phyloP scores from a whole-genome alignment of 805 yeast species.

The Myxozyma mucilagina region DNA sequence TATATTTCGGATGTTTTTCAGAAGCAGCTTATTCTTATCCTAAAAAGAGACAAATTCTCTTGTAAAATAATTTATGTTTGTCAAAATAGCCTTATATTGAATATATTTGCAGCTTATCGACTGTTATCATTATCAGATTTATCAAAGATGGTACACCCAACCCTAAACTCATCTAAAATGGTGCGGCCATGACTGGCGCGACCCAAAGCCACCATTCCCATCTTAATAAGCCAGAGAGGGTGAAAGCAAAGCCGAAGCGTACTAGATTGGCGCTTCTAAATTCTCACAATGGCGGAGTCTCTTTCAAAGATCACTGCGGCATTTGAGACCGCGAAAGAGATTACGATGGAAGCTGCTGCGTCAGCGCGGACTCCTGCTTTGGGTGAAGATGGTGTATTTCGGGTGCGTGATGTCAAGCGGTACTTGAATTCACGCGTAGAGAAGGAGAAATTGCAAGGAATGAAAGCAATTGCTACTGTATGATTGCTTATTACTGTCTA shows the following conservation, averaged over 20 bases:
- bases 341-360: slow-evolving; percentile 81
- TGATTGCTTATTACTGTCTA: slow-evolving; percentile 16
- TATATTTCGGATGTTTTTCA: no score
- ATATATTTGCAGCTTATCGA: no score
- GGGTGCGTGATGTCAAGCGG: slow-evolving; percentile 65
- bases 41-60: no score
- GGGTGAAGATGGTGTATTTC: slow-evolving; percentile 55
- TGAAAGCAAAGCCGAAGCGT: not conserved
- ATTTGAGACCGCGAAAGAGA: slow-evolving; percentile 74
- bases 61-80: no score
- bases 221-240: not conserved
- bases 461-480: slow-evolving; percentile 55
- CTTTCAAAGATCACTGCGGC: slow-evolving; percentile 65
- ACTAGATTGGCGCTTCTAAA: not conserved
- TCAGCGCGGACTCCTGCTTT: slow-evolving; percentile 63
- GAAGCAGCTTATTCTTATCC: no score
- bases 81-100: no score
- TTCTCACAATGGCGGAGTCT: slow-evolving; percentile 52
- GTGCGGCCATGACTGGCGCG: not conserved
- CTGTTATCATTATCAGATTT: no score
- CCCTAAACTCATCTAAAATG: no score
- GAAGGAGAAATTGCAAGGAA: slow-evolving; percentile 60
- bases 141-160: no score
- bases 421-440: slow-evolving; percentile 69
- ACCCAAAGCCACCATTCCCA: not conserved